Conservation (phyloP, 805 yeast species). For the Phaffomyces antillensis region DNA sequence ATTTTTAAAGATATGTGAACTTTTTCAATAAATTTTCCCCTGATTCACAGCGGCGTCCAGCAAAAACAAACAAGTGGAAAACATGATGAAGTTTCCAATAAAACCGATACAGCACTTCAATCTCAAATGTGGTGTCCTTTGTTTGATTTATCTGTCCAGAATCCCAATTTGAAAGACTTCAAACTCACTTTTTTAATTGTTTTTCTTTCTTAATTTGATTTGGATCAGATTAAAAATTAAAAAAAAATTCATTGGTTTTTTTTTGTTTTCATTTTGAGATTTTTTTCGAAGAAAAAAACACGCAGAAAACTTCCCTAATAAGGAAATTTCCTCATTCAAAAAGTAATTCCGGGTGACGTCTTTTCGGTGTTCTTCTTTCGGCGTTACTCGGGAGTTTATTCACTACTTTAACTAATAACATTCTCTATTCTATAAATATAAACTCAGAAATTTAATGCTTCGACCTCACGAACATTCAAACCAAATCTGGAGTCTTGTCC, state of each 20-base stretch:
- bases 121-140: background rate
- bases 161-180: background rate
- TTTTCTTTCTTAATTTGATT: background rate
- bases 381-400: too few species aligned
- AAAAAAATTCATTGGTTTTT: background rate
- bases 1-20: background rate
- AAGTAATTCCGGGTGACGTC: background rate
- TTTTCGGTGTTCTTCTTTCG: background rate
- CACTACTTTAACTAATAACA: background rate
- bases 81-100: too few species aligned
- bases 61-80: background rate
- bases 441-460: conserved; percentile 38
- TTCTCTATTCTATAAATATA: background rate
- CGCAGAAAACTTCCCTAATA: background rate
- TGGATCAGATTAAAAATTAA: background rate
- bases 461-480: conserved; percentile 54
- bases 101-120: background rate
- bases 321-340: background rate
- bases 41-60: conserved; percentile 4
- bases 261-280: background rate
- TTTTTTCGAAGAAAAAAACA: background rate
- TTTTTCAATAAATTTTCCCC: background rate
- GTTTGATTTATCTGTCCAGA: background rate
- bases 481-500: conserved; percentile 67
- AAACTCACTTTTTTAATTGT: background rate